phyloP scores from a whole-genome alignment of 495 filamentous ascomycete species.

The Eremomyces bilateralis region DNA sequence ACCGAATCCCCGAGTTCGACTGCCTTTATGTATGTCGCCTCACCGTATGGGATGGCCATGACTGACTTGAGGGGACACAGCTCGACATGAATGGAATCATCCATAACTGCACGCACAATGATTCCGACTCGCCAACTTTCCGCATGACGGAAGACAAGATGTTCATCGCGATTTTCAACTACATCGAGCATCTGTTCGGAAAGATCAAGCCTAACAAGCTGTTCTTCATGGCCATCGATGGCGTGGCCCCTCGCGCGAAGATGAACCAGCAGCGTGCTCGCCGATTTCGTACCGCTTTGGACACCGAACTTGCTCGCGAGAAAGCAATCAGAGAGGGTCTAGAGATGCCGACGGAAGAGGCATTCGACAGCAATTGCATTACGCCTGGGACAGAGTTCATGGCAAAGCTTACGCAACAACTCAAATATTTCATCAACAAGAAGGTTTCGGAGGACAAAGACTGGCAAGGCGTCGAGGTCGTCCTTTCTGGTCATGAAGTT shows the following conservation, averaged over 20 bases:
- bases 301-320: conserved; percentile 69
- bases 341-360: conserved; percentile 82
- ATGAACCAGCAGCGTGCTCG: conserved; percentile 98
- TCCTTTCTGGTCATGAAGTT: conserved; percentile 96
- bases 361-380: conserved; percentile 98
- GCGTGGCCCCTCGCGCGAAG: conserved; percentile 91
- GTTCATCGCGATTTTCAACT: conserved; percentile 99
- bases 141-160: conserved; percentile 94
- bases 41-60: conserved; percentile 3
- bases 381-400: conserved; percentile 97
- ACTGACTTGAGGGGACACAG: conserved; percentile 13
- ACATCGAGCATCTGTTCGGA: conserved; percentile 95
- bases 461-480: conserved; percentile 90
- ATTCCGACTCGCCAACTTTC: conserved; percentile 72
- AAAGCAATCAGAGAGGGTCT: conserved; percentile 75
- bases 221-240: conserved; percentile 99
- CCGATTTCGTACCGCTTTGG: conserved; percentile 84
- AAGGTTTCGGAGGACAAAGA: conserved; percentile 93
- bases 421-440: conserved; percentile 97
- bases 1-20: conserved; percentile 97
- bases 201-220: conserved; percentile 97
- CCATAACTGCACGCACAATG: conserved; percentile 97
- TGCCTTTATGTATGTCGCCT: conserved; percentile 52
- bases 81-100: conserved; percentile 99
- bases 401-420: conserved; percentile 78